Conservation (phyloP, 2,329 filamentous ascomycete genomes). For the Lasiodiplodia gonubiensis region DNA sequence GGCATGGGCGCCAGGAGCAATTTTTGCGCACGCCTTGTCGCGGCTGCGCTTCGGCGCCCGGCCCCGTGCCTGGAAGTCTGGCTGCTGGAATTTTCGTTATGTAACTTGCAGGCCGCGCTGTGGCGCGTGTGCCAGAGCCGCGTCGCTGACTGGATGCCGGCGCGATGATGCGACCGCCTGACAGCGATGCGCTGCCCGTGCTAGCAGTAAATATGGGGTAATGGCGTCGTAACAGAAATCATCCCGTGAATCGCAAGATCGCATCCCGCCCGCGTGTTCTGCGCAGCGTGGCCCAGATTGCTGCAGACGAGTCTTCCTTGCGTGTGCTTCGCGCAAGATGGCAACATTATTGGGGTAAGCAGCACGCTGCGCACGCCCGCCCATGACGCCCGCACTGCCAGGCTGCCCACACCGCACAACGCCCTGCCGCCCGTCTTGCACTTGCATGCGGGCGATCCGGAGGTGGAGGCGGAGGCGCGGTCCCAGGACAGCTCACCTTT, state of each 20-base stretch:
- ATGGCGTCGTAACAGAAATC: slow-evolving; percentile 26
- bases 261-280: neutral
- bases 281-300: neutral
- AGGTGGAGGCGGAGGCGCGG: neutral
- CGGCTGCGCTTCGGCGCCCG: slow-evolving; percentile 16
- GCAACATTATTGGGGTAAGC: slow-evolving; percentile 13
- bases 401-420: neutral
- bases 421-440: neutral
- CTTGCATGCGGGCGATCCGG: slow-evolving; percentile 11
- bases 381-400: slow-evolving; percentile 15
- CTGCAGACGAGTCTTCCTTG: slow-evolving; percentile 10
- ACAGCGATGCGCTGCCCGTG: slow-evolving; percentile 6
- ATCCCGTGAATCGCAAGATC: slow-evolving; percentile 24
- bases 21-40: slow-evolving; percentile 25
- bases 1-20: slow-evolving; percentile 43
- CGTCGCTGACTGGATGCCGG: slow-evolving; percentile 14
- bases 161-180: slow-evolving; percentile 24
- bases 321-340: slow-evolving; percentile 8
- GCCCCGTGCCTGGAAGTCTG: slow-evolving; percentile 18
- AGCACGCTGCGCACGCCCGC: neutral
- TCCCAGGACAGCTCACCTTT: neutral
- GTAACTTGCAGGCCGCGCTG: slow-evolving; percentile 19
- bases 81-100: slow-evolving; percentile 18
- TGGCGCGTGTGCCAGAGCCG: slow-evolving; percentile 25
- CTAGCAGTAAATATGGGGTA: slow-evolving; percentile 25